Evolutionary conservation across 2,329 filamentous ascomycete genomes (phyloP).

Genomic region (Trichoderma brevicompactum): DNA sequence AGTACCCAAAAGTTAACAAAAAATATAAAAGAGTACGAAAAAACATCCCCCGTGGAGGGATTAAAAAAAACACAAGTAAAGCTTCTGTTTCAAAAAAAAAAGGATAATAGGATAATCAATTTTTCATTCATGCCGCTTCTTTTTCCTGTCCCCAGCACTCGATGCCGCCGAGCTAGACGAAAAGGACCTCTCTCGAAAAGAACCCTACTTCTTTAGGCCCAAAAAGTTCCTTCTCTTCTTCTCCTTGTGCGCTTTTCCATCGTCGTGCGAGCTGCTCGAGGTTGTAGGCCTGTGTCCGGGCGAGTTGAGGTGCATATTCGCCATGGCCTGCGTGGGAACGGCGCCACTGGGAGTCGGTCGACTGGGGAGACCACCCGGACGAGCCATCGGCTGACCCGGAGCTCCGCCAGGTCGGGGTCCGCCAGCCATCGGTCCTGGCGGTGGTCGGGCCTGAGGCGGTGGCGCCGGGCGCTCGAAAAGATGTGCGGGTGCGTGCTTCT

Average conservation of each 20-base stretch:
- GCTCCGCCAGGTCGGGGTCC: conserved; percentile 33
- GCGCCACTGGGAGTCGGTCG: conserved; percentile 40
- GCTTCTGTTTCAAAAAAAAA: not conserved
- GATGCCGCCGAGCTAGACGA: conserved; percentile 4
- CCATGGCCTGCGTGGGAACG: conserved; percentile 59
- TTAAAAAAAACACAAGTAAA: not conserved
- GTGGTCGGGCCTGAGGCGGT: conserved; percentile 46
- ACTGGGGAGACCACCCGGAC: conserved; percentile 37
- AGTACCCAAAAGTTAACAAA: conserved; percentile 10
- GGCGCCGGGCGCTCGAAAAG: conserved; percentile 75
- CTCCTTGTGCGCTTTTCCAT: conserved; percentile 57
- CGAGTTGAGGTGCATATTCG: conserved; percentile 55
- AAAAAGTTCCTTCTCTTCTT: conserved; percentile 66
- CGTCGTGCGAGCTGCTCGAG: conserved; percentile 34
- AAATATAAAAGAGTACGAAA: conserved; percentile 5
- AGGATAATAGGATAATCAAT: not conserved
- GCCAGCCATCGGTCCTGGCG: conserved; percentile 17
- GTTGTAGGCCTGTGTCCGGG: conserved; percentile 24
- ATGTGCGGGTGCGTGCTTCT: conserved; percentile 80
- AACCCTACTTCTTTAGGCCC: conserved; percentile 61
- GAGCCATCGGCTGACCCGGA: conserved; percentile 33
- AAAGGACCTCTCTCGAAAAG: conserved; percentile 35
- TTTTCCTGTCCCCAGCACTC: conserved; percentile 1
- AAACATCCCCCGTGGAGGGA: not conserved
- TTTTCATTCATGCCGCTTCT: conserved; percentile 13